phyloP scores from a whole-genome alignment of 2,329 filamentous ascomycete species.

The Pleurostoma richardsiae region DNA sequence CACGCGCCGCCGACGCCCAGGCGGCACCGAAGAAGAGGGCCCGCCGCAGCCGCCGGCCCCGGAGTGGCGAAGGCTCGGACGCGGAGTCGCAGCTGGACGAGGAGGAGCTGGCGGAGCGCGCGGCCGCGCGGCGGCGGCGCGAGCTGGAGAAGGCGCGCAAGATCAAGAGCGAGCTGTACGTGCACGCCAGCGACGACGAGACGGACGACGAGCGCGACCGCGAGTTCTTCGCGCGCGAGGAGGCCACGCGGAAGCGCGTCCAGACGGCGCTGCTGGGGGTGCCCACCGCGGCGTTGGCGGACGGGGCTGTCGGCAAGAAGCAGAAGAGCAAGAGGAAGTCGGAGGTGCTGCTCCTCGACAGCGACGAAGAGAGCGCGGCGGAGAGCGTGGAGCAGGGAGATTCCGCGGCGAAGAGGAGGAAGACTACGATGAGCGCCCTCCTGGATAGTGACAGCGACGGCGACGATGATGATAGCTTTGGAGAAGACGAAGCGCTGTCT shows the following conservation, averaged over 20 bases:
- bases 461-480: slow-evolving; percentile 15
- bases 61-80: slow-evolving; percentile 34
- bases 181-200: slow-evolving; percentile 84
- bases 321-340: slow-evolving; percentile 11
- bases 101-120: slow-evolving; percentile 59
- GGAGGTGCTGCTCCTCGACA: slow-evolving; percentile 12
- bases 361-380: slow-evolving; percentile 10
- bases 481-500: slow-evolving; percentile 6
- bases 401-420: slow-evolving; percentile 6
- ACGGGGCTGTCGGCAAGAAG: slow-evolving; percentile 4
- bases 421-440: slow-evolving; percentile 24
- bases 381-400: background rate
- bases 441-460: slow-evolving; percentile 22
- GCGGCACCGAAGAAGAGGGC: slow-evolving; percentile 57
- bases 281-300: slow-evolving; percentile 6
- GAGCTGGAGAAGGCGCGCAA: slow-evolving; percentile 72
- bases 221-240: slow-evolving; percentile 76
- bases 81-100: slow-evolving; percentile 47
- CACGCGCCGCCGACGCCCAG: slow-evolving; percentile 45
- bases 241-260: slow-evolving; percentile 52
- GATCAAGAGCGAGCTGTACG: slow-evolving; percentile 80
- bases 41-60: slow-evolving; percentile 43
- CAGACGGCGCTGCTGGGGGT: slow-evolving; percentile 24
- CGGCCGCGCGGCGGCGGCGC: slow-evolving; percentile 56
- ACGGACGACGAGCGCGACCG: slow-evolving; percentile 68